phyloP scores from a whole-genome alignment of 1,139 yeast species.

The Citeromyces siamensis region DNA sequence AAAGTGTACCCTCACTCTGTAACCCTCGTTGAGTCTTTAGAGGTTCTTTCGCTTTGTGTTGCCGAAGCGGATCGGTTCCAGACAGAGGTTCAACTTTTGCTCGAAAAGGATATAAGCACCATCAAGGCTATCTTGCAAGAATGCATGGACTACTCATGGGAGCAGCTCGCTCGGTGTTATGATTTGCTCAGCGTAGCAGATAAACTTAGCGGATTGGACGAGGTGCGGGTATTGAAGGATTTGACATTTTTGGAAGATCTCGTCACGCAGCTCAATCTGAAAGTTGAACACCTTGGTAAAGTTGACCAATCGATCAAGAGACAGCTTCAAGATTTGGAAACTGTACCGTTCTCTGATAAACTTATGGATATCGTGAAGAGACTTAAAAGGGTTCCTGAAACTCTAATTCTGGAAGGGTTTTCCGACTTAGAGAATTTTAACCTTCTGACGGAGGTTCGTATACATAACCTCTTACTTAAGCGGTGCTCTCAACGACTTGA shows the following conservation, averaged over 20 bases:
- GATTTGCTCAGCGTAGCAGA: slow-evolving; percentile 20
- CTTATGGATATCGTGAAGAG: not conserved
- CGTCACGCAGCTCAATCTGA: slow-evolving; percentile 23
- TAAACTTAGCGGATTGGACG: slow-evolving; percentile 11
- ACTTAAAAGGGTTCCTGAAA: not conserved
- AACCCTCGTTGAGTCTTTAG: slow-evolving; percentile 37
- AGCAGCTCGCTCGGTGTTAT: slow-evolving; percentile 34
- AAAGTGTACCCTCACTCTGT: slow-evolving; percentile 48
- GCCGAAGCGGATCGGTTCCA: slow-evolving; percentile 18
- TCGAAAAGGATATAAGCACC: slow-evolving; percentile 19
- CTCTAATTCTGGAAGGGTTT: slow-evolving; percentile 28
- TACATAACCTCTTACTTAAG: slow-evolving; percentile 22
- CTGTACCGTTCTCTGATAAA: not conserved
- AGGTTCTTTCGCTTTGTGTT: slow-evolving; percentile 18
- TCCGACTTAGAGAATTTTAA: slow-evolving; percentile 26
- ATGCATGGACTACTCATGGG: slow-evolving; percentile 39
- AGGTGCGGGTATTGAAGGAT: slow-evolving; percentile 18
- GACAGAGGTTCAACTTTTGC: slow-evolving; percentile 11
- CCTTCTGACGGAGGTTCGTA: slow-evolving; percentile 25
- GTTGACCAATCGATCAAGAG: slow-evolving; percentile 4
- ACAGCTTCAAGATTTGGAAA: too few relatives aligned
- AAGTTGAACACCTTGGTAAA: slow-evolving; percentile 18
- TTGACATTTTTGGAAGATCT: slow-evolving; percentile 28
- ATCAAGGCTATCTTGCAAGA: slow-evolving; percentile 13
- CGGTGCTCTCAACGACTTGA: slow-evolving; percentile 17